Conservation (phyloP, 2,329 filamentous ascomycete genomes). For the Acrocalymma vagum region DNA sequence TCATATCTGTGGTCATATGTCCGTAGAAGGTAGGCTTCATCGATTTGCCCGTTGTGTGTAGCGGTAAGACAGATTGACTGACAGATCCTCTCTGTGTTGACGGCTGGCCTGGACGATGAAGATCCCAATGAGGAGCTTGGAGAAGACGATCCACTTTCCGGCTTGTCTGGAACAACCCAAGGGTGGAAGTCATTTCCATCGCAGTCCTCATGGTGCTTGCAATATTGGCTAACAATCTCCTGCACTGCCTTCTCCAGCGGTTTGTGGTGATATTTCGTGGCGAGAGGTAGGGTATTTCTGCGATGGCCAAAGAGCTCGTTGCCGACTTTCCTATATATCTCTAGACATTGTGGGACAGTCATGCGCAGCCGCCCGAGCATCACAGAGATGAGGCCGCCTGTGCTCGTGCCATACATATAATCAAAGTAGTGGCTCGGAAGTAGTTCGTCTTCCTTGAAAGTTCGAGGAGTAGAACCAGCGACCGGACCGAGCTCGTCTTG, state of each 20-base stretch:
- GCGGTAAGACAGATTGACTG: conserved; percentile 59
- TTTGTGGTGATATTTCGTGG: conserved; percentile 59
- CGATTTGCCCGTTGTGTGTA: conserved; percentile 56
- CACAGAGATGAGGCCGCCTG: conserved; percentile 61
- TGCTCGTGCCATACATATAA: conserved; percentile 62
- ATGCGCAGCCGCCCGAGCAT: conserved; percentile 60
- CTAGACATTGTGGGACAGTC: conserved; percentile 57
- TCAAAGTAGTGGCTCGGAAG: conserved; percentile 63
- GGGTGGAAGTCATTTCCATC: conserved; percentile 56
- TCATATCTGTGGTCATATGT: conserved; percentile 58
- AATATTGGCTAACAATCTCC: conserved; percentile 54
- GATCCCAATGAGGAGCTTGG: conserved; percentile 8
- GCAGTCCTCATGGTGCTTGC: conserved; percentile 52
- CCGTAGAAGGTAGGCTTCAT: conserved; percentile 58
- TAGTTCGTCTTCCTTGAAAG: conserved; percentile 52
- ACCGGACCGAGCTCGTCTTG: conserved; percentile 54
- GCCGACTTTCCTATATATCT: conserved; percentile 57
- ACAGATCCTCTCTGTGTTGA: conserved; percentile 46
- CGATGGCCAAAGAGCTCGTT: conserved; percentile 57
- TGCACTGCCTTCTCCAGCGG: conserved; percentile 58
- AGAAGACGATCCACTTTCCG: neutral
- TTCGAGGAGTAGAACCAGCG: conserved; percentile 27
- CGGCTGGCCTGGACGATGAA: conserved; percentile 15
- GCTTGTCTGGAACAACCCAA: conserved; percentile 34
- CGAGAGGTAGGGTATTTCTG: conserved; percentile 54